Conservation (phyloP, 192 early-diverging fungal genomes). For the Coemansia sp. region DNA sequence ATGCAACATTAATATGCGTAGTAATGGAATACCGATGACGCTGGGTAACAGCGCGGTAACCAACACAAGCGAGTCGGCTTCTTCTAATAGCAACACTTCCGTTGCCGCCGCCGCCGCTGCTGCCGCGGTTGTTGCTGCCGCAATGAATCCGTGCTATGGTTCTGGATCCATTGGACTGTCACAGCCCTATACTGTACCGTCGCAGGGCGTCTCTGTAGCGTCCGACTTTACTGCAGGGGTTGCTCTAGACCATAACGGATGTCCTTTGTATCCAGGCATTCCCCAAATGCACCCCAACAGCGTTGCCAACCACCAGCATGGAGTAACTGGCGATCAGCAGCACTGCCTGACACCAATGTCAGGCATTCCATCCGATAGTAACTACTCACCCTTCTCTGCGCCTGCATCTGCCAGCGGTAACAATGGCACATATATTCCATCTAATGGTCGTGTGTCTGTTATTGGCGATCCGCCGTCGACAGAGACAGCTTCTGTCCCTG, state of each 20-base stretch:
- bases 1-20: neutral
- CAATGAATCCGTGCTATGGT: neutral
- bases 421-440: conserved; percentile 3
- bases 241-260: conserved; percentile 9
- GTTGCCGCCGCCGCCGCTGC: neutral
- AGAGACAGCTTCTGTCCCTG: conserved; percentile 4
- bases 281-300: neutral
- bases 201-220: neutral
- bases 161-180: neutral
- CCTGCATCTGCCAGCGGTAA: conserved; percentile 1
- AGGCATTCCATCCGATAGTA: conserved; percentile 1
- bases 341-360: conserved; percentile 18
- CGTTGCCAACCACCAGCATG: neutral
- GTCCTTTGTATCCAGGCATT: conserved; percentile 6
- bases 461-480: conserved; percentile 15
- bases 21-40: neutral
- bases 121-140: neutral
- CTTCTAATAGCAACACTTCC: neutral
- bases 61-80: neutral
- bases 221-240: neutral
- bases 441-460: conserved; percentile 14
- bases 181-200: neutral
- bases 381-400: conserved; percentile 36
- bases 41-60: neutral
- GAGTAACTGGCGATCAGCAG: neutral